Percentiles rank a stretch among this genome's conserved stretches.
Evolutionary conservation across 257 asterid species (phyloP).

Genomic region (Striga asiatica): DNA sequence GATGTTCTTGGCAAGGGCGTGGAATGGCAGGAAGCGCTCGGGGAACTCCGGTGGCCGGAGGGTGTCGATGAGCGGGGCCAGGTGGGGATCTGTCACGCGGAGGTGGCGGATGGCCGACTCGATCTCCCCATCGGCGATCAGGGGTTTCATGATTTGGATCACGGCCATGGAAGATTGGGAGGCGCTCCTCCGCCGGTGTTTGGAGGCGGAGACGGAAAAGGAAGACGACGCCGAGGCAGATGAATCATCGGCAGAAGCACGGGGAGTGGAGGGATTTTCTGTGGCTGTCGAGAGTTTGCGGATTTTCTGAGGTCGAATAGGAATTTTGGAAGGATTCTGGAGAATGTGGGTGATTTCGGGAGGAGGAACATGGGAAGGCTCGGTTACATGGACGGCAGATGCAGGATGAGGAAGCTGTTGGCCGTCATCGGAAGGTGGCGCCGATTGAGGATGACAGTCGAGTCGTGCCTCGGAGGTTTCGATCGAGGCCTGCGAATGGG

Average conservation of each 20-base stretch:
- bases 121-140: slow-evolving; percentile 55
- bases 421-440: too few species aligned
- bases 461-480: slow-evolving; percentile 23
- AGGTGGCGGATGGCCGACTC: slow-evolving; percentile 56
- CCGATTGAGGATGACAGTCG: too few species aligned
- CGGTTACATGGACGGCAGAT: too few species aligned
- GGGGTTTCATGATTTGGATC: slow-evolving; percentile 59
- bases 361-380: slow-evolving; percentile 16
- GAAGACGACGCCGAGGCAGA: slow-evolving; percentile 21
- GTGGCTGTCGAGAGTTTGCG: slow-evolving; percentile 53
- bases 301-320: slow-evolving; percentile 88
- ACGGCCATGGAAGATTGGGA: slow-evolving; percentile 33
- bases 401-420: too few species aligned
- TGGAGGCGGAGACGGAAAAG: slow-evolving; percentile 21
- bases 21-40: slow-evolving; percentile 60
- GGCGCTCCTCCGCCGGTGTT: slow-evolving; percentile 50
- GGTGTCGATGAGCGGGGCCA: slow-evolving; percentile 46
- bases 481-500: slow-evolving; percentile 26
- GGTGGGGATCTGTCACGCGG: slow-evolving; percentile 52
- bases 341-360: slow-evolving; percentile 27
- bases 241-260: slow-evolving; percentile 19
- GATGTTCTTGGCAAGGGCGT: slow-evolving; percentile 67
- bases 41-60: slow-evolving; percentile 56
- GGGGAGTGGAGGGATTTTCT: slow-evolving; percentile 15
- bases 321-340: slow-evolving; percentile 78